These are phyloP conservation scores for Nicotiana undulata DNA, from an alignment of 257 asterid genomes.

Conservation along the genomic window DNA sequence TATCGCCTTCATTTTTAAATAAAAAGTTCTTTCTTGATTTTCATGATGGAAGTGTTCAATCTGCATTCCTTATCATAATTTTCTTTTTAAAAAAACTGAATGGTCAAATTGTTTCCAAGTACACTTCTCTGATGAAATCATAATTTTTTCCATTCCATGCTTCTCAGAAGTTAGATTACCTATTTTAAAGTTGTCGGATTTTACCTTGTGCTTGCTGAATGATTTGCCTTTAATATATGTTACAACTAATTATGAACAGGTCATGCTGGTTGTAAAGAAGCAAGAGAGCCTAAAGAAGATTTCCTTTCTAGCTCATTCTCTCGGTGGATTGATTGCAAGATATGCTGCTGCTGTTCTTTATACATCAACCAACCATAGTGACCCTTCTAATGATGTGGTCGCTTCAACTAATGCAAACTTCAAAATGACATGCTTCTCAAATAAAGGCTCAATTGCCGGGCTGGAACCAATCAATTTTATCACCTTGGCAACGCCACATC, in stretches of 20 bases:
- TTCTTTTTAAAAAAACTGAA: too few species aligned
- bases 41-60: too few species aligned
- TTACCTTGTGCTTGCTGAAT: not conserved
- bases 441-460: slow-evolving; percentile 61
- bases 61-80: too few species aligned
- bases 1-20: too few species aligned
- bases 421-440: slow-evolving; percentile 23
- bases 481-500: slow-evolving; percentile 97
- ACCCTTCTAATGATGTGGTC: slow-evolving; percentile 18
- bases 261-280: slow-evolving; percentile 54
- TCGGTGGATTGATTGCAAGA: slow-evolving; percentile 94
- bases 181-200: too few species aligned
- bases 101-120: too few species aligned
- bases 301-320: slow-evolving; percentile 94
- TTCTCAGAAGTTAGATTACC: too few species aligned
- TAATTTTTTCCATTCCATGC: too few species aligned
- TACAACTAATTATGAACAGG: slow-evolving; percentile 31
- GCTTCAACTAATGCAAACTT: slow-evolving; percentile 20
- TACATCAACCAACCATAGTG: slow-evolving; percentile 19
- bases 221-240: not conserved
- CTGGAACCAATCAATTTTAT: slow-evolving; percentile 84
- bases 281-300: slow-evolving; percentile 56
- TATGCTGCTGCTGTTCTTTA: slow-evolving; percentile 73
- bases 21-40: too few species aligned
- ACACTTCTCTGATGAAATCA: too few species aligned